These are phyloP conservation scores for Pholiota molesta DNA, from an alignment of 768 basidiomycete genomes.

Conservation along the genomic window DNA sequence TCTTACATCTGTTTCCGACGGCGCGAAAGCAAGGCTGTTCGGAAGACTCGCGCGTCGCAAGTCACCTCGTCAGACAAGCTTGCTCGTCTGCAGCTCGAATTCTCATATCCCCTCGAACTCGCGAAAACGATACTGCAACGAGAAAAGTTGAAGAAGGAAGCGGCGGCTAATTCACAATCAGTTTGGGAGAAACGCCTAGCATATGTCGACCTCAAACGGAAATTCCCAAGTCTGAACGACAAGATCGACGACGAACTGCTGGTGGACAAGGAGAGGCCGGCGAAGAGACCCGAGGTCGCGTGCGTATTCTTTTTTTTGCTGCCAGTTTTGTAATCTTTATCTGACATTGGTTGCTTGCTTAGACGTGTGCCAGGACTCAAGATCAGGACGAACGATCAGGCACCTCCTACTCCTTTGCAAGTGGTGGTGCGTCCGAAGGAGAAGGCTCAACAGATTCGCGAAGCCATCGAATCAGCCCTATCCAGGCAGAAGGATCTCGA, in stretches of 20 bases:
- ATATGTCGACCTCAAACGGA: slow-evolving; percentile 80
- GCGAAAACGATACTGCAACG: slow-evolving; percentile 69
- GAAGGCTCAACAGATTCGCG: slow-evolving; percentile 59
- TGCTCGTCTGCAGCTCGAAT: slow-evolving; percentile 75
- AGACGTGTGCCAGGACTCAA: slow-evolving; percentile 56
- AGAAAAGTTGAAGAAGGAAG: slow-evolving; percentile 76
- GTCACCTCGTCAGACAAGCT: slow-evolving; percentile 89
- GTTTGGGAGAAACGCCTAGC: slow-evolving; percentile 82
- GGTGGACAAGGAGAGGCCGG: slow-evolving; percentile 68
- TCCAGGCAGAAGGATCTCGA: slow-evolving; percentile 71
- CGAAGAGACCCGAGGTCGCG: slow-evolving; percentile 56
- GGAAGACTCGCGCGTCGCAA: slow-evolving; percentile 94
- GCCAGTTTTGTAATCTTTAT: slow-evolving; percentile 14
- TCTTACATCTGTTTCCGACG: slow-evolving; percentile 98
- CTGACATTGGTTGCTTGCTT: background rate
- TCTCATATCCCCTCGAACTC: slow-evolving; percentile 72
- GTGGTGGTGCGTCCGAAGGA: slow-evolving; percentile 65
- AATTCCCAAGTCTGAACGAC: slow-evolving; percentile 60
- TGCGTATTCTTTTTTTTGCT: slow-evolving; percentile 20
- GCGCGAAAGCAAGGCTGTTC: slow-evolving; percentile 89
- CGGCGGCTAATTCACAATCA: slow-evolving; percentile 54
- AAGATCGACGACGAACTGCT: slow-evolving; percentile 75
- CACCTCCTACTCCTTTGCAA: slow-evolving; percentile 47
- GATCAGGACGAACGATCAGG: slow-evolving; percentile 50
- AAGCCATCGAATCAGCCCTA: slow-evolving; percentile 64